Evolutionary conservation across 345 rosid genomes (phyloP).

Genomic region (Acer saccharum): DNA sequence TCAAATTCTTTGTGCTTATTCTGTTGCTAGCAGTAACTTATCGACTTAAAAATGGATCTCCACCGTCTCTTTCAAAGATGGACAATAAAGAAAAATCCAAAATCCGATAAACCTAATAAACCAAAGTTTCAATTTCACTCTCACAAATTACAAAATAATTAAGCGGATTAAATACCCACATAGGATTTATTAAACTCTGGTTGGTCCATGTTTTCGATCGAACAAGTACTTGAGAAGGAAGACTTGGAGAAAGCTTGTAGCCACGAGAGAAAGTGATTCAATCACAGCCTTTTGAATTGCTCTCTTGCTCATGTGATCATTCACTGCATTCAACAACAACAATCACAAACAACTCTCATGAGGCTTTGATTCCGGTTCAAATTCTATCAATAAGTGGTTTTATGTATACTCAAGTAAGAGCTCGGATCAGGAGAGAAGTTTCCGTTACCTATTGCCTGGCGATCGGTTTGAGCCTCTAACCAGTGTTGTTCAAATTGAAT

Average conservation of each 20-base stretch:
- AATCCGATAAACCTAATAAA: too few species aligned
- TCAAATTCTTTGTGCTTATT: background rate
- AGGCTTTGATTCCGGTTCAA: too few species aligned
- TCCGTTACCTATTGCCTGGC: conserved; percentile 60
- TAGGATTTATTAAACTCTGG: conserved; percentile 45
- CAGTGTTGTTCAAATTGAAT: conserved; percentile 82
- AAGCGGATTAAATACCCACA: background rate
- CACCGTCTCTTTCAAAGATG: too few species aligned
- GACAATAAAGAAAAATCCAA: too few species aligned
- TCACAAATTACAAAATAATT: background rate
- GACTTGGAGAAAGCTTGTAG: conserved; percentile 64
- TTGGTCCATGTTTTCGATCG: conserved; percentile 64
- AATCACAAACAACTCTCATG: background rate
- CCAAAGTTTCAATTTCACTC: too few species aligned
- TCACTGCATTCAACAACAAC: conserved; percentile 41
- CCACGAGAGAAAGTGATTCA: conserved; percentile 61
- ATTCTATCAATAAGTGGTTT: background rate
- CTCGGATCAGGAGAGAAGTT: background rate
- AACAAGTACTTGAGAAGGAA: conserved; percentile 70
- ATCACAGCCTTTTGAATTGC: conserved; percentile 68
- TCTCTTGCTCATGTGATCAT: conserved; percentile 60
- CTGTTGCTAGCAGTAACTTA: background rate
- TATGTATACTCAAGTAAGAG: background rate
- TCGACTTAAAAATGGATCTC: background rate
- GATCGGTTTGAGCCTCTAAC: conserved; percentile 79